A percentile compares a stretch with the other conserved stretches of the same genome.
These are phyloP conservation scores for Hymenoscyphus infarciens DNA, from an alignment of 2,329 filamentous ascomycete genomes.

Conservation along the genomic window DNA sequence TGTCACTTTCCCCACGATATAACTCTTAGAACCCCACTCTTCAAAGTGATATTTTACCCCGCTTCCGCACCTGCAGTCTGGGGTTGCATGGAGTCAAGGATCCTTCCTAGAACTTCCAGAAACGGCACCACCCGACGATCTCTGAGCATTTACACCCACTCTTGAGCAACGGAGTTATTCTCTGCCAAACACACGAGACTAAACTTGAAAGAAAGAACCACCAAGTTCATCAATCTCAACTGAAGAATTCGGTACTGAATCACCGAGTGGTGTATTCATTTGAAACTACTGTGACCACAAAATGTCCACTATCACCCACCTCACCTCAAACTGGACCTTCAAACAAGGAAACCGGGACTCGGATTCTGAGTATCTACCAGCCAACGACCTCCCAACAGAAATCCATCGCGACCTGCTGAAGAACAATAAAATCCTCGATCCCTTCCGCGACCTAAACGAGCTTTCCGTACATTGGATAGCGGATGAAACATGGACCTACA, in stretches of 20 bases:
- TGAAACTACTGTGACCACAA: too few relatives aligned
- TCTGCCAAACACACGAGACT: too few relatives aligned
- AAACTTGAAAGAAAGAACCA: too few relatives aligned
- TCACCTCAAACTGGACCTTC: not conserved
- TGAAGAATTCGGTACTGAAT: too few relatives aligned
- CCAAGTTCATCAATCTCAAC: too few relatives aligned
- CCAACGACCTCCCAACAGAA: not conserved
- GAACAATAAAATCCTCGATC: not conserved
- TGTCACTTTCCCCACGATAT: too few relatives aligned
- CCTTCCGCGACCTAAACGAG: not conserved
- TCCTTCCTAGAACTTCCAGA: not conserved
- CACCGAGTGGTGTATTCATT: too few relatives aligned
- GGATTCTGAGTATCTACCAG: not conserved
- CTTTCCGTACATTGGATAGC: not conserved
- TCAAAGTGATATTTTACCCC: not conserved
- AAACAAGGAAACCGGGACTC: not conserved
- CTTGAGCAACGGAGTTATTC: not conserved
- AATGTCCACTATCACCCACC: not conserved
- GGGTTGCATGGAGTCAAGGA: not conserved
- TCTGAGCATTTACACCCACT: not conserved
- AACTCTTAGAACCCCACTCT: not conserved
- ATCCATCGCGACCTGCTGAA: slow-evolving; percentile 1
- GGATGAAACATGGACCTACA: not conserved
- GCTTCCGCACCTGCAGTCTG: not conserved
- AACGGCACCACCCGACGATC: not conserved